Percentiles rank a stretch among this genome's conserved stretches.
These are phyloP conservation scores for Chlamydomonas applanata DNA, from an alignment of 139 green algal genomes.

Conservation along the genomic window DNA sequence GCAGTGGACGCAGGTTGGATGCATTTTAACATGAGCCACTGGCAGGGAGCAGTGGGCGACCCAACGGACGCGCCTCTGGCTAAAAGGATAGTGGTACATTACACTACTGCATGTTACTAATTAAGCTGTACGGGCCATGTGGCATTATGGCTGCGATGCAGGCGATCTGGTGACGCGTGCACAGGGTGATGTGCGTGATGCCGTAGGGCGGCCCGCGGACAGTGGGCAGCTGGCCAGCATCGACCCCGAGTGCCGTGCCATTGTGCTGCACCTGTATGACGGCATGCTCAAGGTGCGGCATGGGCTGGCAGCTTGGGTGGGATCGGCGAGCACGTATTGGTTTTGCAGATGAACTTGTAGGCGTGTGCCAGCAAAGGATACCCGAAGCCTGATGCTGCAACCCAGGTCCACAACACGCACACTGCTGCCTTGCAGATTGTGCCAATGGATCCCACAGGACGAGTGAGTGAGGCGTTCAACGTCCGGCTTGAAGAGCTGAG, in stretches of 20 bases:
- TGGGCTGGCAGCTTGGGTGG: too few relatives aligned
- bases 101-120: background rate
- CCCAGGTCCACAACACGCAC: too few relatives aligned
- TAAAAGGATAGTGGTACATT: background rate
- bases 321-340: too few relatives aligned
- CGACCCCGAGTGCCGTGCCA: conserved; percentile 73
- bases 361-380: too few relatives aligned
- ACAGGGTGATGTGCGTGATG: conserved; percentile 79
- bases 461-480: conserved; percentile 84
- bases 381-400: too few relatives aligned
- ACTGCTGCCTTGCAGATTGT: conserved; percentile 62
- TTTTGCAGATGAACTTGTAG: too few relatives aligned
- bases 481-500: conserved; percentile 82
- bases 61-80: too few relatives aligned
- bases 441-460: conserved; percentile 61
- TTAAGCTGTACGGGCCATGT: background rate
- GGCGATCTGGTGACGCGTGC: conserved; percentile 82
- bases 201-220: conserved; percentile 77
- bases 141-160: conserved; percentile 13
- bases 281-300: conserved; percentile 87
- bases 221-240: conserved; percentile 83
- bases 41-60: too few relatives aligned
- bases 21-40: too few relatives aligned
- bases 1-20: too few relatives aligned
- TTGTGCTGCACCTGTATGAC: conserved; percentile 95